Evolutionary conservation across 768 basidiomycete genomes (phyloP).

Genomic region (Mrakia hoshinonis): DNA sequence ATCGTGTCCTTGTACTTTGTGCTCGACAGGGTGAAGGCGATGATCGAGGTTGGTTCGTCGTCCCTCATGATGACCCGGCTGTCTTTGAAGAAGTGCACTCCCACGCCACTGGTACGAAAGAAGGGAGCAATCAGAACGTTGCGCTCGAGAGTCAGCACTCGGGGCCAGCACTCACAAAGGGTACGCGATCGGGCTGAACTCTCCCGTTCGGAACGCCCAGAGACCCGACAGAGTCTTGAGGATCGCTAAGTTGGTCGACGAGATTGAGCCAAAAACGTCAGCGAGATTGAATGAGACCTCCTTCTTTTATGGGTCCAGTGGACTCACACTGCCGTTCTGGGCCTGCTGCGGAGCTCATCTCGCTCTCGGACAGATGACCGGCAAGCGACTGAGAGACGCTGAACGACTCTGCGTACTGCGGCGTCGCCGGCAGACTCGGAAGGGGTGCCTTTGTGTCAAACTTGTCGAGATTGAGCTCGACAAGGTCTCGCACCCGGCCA

Average conservation of each 20-base stretch:
- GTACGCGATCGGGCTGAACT: conserved; percentile 49
- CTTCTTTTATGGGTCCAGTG: no score
- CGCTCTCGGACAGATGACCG: conserved; percentile 41
- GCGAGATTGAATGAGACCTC: no score
- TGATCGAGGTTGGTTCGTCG: conserved; percentile 95
- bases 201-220: conserved; percentile 55
- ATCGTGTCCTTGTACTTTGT: conserved; percentile 42
- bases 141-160: background rate
- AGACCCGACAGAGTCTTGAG: conserved; percentile 74
- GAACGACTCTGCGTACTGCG: conserved; percentile 18
- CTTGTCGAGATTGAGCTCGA: conserved; percentile 39
- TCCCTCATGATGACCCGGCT: conserved; percentile 80
- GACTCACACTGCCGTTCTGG: conserved; percentile 51
- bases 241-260: conserved; percentile 43
- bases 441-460: conserved; percentile 41
- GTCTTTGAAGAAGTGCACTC: conserved; percentile 57
- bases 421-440: conserved; percentile 38
- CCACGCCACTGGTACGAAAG: conserved; percentile 47
- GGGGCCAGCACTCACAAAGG: conserved; percentile 52
- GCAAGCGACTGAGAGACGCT: background rate
- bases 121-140: background rate
- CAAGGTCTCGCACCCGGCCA: conserved; percentile 5
- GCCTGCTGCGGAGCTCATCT: conserved; percentile 44
- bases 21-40: conserved; percentile 76
- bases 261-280: no score